Evolutionary conservation across 148 eudicot genomes (phyloP).

Genomic region (Rhododendron henanense): DNA sequence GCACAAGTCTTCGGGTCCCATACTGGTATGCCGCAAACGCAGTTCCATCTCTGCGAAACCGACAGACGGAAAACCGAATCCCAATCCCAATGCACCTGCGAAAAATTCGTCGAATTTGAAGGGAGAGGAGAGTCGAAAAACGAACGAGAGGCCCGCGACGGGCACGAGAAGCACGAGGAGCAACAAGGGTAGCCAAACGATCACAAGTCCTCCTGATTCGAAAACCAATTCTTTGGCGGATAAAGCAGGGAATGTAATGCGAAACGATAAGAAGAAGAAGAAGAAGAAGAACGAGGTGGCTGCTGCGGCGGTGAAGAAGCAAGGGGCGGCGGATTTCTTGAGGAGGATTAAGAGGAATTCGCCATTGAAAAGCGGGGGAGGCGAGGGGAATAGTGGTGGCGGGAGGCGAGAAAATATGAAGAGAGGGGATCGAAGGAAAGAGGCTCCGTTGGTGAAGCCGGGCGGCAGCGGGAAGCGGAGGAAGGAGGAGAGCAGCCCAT

Average conservation of each 20-base stretch:
- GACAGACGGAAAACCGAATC: background rate
- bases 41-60: conserved; percentile 26
- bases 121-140: conserved; percentile 15
- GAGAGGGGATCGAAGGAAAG: conserved; percentile 21
- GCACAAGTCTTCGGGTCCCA: conserved; percentile 22
- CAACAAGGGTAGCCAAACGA: background rate
- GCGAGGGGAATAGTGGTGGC: conserved; percentile 5
- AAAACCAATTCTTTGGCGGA: background rate
- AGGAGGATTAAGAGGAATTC: conserved; percentile 35
- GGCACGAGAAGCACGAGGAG: conserved; percentile 26
- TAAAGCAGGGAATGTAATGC: background rate
- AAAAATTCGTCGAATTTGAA: conserved; percentile 9
- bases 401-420: conserved; percentile 8
- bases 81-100: background rate
- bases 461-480: conserved; percentile 7
- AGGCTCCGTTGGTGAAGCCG: background rate
- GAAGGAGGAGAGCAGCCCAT: conserved; percentile 27
- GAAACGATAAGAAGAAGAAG: conserved; percentile 18
- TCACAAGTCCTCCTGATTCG: background rate
- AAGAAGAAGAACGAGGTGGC: background rate
- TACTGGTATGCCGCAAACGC: conserved; percentile 35
- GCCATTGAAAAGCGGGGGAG: conserved; percentile 17
- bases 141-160: conserved; percentile 22
- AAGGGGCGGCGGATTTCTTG: conserved; percentile 31
- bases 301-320: conserved; percentile 15